Percentiles rank a stretch among this genome's conserved stretches.
Evolutionary conservation across 225 moss, liverwort and hornwort genomes (phyloP).

Genomic region (Climacium dendroides): DNA sequence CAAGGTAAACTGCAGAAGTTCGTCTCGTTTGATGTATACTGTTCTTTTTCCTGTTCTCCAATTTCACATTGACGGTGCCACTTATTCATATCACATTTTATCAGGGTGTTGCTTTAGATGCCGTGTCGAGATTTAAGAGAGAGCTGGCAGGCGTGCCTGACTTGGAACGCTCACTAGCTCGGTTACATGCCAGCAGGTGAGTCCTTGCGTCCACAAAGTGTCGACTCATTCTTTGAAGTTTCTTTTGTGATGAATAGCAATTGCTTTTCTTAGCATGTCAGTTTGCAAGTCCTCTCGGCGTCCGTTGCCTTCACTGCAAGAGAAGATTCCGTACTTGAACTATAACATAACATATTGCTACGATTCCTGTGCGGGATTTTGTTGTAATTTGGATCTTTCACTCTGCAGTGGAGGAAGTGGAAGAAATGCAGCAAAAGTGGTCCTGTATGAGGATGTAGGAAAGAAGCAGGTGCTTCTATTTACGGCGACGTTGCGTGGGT

Average conservation of each 20-base stretch:
- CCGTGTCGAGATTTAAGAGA: constrained; percentile 55
- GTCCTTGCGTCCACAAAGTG: not conserved
- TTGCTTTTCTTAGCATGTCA: not conserved
- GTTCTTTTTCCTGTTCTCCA: not conserved
- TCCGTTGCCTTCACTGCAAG: not conserved
- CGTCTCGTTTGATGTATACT: not conserved
- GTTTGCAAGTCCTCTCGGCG: not conserved
- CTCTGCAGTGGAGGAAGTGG: constrained; percentile 65
- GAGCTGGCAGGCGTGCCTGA: constrained; percentile 59
- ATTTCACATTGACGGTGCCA: not conserved
- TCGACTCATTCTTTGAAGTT: not conserved
- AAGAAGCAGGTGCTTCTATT: constrained; percentile 86
- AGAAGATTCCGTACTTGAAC: not conserved
- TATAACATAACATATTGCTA: not conserved
- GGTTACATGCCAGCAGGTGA: constrained; percentile 75
- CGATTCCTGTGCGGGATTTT: not conserved
- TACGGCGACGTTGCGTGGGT: constrained; percentile 67
- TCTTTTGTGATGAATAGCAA: not conserved
- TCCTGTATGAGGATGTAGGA: constrained; percentile 91
- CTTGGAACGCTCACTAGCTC: constrained; percentile 76
- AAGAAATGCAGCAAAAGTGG: constrained; percentile 81
- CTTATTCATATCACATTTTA: not conserved
- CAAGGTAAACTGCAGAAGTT: constrained; percentile 32
- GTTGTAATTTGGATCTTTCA: not conserved
- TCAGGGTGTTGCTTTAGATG: constrained; percentile 69